Evolutionary conservation across 345 rosid species (phyloP), one percentile per base, ranked within the genome.

Genomic region (Salix koriyanagi): DNA sequence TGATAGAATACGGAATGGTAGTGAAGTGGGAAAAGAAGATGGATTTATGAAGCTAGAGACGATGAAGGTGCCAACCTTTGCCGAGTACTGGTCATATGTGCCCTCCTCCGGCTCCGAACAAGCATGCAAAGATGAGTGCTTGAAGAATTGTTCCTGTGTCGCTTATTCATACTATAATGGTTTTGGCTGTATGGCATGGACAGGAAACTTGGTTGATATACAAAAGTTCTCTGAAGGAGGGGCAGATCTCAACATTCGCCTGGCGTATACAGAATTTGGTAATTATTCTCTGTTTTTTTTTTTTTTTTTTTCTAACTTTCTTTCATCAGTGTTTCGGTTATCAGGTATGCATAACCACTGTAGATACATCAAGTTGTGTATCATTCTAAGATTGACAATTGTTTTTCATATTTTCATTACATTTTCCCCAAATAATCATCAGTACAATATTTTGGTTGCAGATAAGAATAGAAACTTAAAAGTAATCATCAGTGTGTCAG

Each of bases 71-170:
- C 41, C 41, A 39, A 0, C 41, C 41, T 39, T 7, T 39, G 41
- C 41, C 41, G 41, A 39, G 8, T 39, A 7, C 41, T 37, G 41
- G 41, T 8, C 41, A 37, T 37, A 39, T 39, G 2, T 0, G 41
- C 0, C 36, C 36, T 39, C 10, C 10, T 39, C 41, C 30, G 28
- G 30, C 30, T 28, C 21, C 2, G 41, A 1, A 39, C 41, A 7
- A 39, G 41, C 8, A 39, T 39, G 41, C 41, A 39, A 39, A 39
- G 41, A 39, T 7, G 16, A 46, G 37, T 89, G 95, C 83, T 72
- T 82, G 71, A 69, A 9, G 23, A 88, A 87, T 74, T 87, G 91
- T 42, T 80, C 82, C 1, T 79, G 78, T 39, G 46, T 66, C 6
- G 82, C 78, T 30, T 79, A 74, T 74, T 73, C 78, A 36, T 73